Conservation (phyloP, 75 land plant species). For the Gnetum montanum region DNA sequence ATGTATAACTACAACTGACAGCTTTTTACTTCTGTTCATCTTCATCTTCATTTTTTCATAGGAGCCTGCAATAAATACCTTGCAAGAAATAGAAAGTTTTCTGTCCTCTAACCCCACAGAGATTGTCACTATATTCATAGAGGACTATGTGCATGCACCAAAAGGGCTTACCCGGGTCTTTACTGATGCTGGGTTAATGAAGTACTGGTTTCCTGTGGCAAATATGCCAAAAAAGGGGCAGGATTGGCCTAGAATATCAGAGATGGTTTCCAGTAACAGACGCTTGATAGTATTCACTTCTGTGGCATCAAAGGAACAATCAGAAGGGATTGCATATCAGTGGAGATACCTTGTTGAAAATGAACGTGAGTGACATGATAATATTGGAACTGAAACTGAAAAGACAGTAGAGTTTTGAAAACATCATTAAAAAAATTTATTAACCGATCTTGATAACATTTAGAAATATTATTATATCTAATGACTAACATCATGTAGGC, state of each 20-base stretch:
- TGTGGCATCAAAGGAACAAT: slow-evolving; percentile 56
- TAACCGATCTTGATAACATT: too few species aligned
- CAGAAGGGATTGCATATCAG: slow-evolving; percentile 80
- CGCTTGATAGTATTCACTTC: slow-evolving; percentile 76
- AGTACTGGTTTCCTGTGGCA: slow-evolving; percentile 70
- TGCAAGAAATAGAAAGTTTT: slow-evolving; percentile 74
- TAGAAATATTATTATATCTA: too few species aligned
- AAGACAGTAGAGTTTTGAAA: too few species aligned
- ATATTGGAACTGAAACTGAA: too few species aligned
- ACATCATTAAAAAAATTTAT: too few species aligned
- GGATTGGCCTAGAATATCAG: slow-evolving; percentile 75
- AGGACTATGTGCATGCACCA: slow-evolving; percentile 69
- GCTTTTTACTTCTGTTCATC: background rate
- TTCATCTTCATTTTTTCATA: slow-evolving; percentile 5
- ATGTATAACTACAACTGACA: background rate
- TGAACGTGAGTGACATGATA: slow-evolving; percentile 43
- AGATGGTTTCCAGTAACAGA: slow-evolving; percentile 60
- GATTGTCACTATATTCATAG: slow-evolving; percentile 77
- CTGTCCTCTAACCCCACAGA: slow-evolving; percentile 59
- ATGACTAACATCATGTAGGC: background rate
- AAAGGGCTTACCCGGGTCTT: slow-evolving; percentile 66
- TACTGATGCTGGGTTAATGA: slow-evolving; percentile 50
- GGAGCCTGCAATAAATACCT: slow-evolving; percentile 77
- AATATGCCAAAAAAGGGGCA: slow-evolving; percentile 69
- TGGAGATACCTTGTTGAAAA: slow-evolving; percentile 81